phyloP scores from a whole-genome alignment of 192 early-diverging fungal genomes.

The Glomus cerebriforme region DNA sequence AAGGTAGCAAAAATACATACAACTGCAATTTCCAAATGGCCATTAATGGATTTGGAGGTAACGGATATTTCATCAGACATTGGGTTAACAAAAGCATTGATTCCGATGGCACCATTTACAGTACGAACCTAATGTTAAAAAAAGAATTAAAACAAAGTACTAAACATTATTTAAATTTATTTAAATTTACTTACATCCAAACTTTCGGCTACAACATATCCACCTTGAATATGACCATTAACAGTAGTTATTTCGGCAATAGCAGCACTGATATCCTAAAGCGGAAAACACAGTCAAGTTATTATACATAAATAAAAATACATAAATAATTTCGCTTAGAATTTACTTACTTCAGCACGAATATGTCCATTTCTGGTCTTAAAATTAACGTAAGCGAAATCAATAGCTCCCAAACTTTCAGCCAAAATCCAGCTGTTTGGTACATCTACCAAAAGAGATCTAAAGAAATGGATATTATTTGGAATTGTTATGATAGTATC shows the following conservation, averaged over 20 bases:
- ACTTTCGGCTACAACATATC: background rate
- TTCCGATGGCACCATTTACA: constrained; percentile 10
- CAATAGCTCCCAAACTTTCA: constrained; percentile 8
- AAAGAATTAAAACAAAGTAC: background rate
- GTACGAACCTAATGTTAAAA: constrained; percentile 1
- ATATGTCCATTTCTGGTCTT: constrained; percentile 30
- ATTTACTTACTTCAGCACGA: constrained; percentile 2
- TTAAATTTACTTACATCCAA: constrained; percentile 17
- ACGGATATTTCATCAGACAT: constrained; percentile 8
- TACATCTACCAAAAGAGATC: constrained; percentile 25
- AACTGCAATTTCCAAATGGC: constrained; percentile 22
- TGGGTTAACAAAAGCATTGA: background rate
- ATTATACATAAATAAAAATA: background rate
- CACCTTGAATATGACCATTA: constrained; percentile 20
- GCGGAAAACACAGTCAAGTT: background rate
- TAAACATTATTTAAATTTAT: background rate
- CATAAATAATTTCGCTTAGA: background rate
- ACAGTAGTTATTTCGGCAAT: constrained; percentile 16
- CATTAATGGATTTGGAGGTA: constrained; percentile 14
- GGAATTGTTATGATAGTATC: constrained; percentile 32
- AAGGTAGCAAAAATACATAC: no score
- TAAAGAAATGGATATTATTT: background rate
- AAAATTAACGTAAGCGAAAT: constrained; percentile 29
- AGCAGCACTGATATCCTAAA: constrained; percentile 7
- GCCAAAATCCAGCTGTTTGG: constrained; percentile 13